These are phyloP conservation scores for Cyberlindnera xylosilytica DNA, from an alignment of 805 yeast genomes.

Conservation along the genomic window DNA sequence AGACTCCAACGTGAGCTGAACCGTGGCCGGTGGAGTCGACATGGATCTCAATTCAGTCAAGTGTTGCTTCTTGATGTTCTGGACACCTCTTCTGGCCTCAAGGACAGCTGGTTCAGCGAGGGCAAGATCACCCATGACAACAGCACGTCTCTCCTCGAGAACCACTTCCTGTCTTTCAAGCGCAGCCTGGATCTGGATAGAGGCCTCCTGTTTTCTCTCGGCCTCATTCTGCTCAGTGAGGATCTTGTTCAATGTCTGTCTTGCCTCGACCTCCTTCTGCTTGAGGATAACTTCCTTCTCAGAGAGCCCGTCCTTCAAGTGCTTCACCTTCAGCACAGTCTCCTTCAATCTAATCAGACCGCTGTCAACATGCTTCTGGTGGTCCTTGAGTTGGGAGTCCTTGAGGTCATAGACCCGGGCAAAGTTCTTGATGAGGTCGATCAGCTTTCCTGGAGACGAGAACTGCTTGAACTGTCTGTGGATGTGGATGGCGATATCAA, in stretches of 20 bases:
- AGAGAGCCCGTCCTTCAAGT: slow-evolving; percentile 51
- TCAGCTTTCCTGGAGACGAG: slow-evolving; percentile 52
- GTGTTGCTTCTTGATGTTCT: slow-evolving; percentile 88
- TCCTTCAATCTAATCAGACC: slow-evolving; percentile 78
- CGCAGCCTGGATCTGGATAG: slow-evolving; percentile 69
- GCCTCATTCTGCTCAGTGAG: slow-evolving; percentile 86
- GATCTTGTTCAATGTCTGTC: slow-evolving; percentile 68
- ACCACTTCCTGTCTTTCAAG: slow-evolving; percentile 63
- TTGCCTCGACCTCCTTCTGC: slow-evolving; percentile 65
- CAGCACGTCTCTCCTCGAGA: slow-evolving; percentile 48
- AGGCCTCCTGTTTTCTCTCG: slow-evolving; percentile 84
- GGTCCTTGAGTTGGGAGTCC: slow-evolving; percentile 51
- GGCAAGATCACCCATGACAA: slow-evolving; percentile 63
- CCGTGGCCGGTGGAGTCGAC: slow-evolving; percentile 87
- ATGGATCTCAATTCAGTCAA: slow-evolving; percentile 85
- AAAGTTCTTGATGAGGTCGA: slow-evolving; percentile 49
- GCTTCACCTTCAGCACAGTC: slow-evolving; percentile 69
- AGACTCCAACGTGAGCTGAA: slow-evolving; percentile 80
- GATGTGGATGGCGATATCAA: slow-evolving; percentile 43
- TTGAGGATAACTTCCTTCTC: slow-evolving; percentile 47
- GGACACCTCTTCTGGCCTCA: slow-evolving; percentile 88
- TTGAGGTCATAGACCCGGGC: slow-evolving; percentile 38
- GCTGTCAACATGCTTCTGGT: slow-evolving; percentile 64
- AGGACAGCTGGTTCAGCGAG: slow-evolving; percentile 79
- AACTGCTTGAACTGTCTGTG: slow-evolving; percentile 33